A percentile compares a stretch with the other conserved stretches of the same genome.
Conservation (phyloP, 2,329 filamentous ascomycete species). For the Fusarium protoensiforme region DNA sequence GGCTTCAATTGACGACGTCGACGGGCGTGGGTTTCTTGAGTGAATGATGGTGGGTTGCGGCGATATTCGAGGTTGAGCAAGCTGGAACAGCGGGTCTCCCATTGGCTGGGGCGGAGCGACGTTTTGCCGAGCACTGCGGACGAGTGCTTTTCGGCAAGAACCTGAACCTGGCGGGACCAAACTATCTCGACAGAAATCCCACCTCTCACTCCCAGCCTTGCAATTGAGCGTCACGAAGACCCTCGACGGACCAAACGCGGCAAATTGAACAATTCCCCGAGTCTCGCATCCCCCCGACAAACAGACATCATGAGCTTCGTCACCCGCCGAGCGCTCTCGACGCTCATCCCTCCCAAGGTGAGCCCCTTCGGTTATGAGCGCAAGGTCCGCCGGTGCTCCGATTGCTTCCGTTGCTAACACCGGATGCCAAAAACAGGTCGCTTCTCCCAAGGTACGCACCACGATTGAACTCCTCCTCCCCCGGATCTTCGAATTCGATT, state of each 20-base stretch:
- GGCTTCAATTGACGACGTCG: conserved; percentile 40
- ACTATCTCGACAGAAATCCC: conserved; percentile 40
- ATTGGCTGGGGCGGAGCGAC: conserved; percentile 57
- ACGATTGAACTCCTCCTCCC: neutral
- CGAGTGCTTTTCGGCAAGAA: conserved; percentile 62
- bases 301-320: conserved; percentile 88
- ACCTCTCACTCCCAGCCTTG: conserved; percentile 42
- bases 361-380: conserved; percentile 46
- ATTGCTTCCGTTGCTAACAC: conserved; percentile 54
- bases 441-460: conserved; percentile 79
- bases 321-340: conserved; percentile 90
- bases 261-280: conserved; percentile 41
- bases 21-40: conserved; percentile 29
- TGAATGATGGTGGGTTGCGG: conserved; percentile 42
- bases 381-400: conserved; percentile 39
- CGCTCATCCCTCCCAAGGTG: conserved; percentile 99
- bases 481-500: conserved; percentile 22
- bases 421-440: conserved; percentile 65
- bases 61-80: conserved; percentile 44
- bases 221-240: conserved; percentile 49
- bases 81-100: conserved; percentile 46
- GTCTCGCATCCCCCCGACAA: conserved; percentile 36
- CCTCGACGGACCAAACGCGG: conserved; percentile 47
- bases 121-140: conserved; percentile 52
- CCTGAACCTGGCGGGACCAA: conserved; percentile 42